Evolutionary conservation across 2,329 filamentous ascomycete genomes (phyloP), one percentile per base, ranked within the genome.

Genomic region (Colletotrichum noveboracense): DNA sequence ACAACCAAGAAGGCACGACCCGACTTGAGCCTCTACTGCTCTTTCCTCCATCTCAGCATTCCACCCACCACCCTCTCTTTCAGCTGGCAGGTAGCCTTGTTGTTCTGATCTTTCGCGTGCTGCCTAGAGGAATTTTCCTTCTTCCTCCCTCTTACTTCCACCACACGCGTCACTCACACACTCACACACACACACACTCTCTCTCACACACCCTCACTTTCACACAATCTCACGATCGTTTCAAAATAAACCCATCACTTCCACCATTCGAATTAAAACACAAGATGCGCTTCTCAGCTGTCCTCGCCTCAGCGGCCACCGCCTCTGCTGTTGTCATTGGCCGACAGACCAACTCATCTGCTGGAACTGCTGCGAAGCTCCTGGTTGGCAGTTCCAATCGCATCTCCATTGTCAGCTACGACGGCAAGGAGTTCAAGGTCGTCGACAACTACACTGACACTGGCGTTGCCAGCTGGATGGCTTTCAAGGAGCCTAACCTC

Each of bases 381-480:
- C 76, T 89, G 65, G 79, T 89, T 68, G 85, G 87, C 69, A 83
- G 83, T 38, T 83, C 85, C 4, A 84, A 82, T 55, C 81, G 84
- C 69, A 85, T 89, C 76, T 79, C 84, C 14, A 78, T 86, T 4
- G 86, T 85, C 76, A 80, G 86, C 67, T 89, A 87, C 72, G 82
- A 87, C 77, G 86, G 84, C 71, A 76, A 78, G 21, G 76, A 71
- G 55, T 88, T 90, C 79, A 81, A 81, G 36, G 78, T 87, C 28
- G 82, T 86, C 24, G 78, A 80, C 65, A 86, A 85, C 48, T 80
- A 82, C 38, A 78, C 79, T 4, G 77, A 79, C 9, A 28, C 78
- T 1, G 83, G 83, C 61, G 79, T 81, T 5, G 85, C 88, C 26
- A 88, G 86, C 76, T 90, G 88, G 88, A 80, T 90, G 81, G 80